These are phyloP conservation scores for Pulveroboletus sp. DNA, from an alignment of 768 basidiomycete genomes.

Conservation along the genomic window DNA sequence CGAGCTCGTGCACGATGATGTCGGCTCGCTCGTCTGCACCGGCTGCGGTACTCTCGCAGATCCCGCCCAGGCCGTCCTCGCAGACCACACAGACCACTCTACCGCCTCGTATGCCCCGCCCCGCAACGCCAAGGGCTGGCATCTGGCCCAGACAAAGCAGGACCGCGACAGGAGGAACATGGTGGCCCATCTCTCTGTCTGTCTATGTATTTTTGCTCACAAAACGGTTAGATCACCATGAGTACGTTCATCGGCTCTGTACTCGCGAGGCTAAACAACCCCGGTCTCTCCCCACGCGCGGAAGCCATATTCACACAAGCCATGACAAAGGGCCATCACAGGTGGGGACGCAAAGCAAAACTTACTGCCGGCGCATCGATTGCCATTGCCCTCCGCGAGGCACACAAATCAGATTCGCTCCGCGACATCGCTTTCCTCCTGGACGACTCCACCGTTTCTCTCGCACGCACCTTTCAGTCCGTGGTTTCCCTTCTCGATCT, in stretches of 20 bases:
- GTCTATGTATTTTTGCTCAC: slow-evolving; percentile 15
- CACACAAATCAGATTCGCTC: slow-evolving; percentile 63
- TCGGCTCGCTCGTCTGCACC: slow-evolving; percentile 63
- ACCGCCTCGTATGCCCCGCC: slow-evolving; percentile 43
- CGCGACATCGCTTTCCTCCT: slow-evolving; percentile 68
- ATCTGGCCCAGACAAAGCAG: slow-evolving; percentile 63
- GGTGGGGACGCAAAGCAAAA: slow-evolving; percentile 76
- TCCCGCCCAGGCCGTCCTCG: slow-evolving; percentile 58
- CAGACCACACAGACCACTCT: slow-evolving; percentile 39
- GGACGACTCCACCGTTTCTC: slow-evolving; percentile 45
- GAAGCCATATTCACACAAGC: slow-evolving; percentile 67
- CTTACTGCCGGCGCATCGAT: slow-evolving; percentile 67
- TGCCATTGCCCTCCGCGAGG: slow-evolving; percentile 69
- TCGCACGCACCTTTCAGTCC: slow-evolving; percentile 55
- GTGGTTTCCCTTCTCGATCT: slow-evolving; percentile 53
- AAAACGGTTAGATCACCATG: slow-evolving; percentile 53
- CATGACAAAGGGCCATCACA: slow-evolving; percentile 54
- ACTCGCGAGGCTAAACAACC: slow-evolving; percentile 53
- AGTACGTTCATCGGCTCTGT: slow-evolving; percentile 60
- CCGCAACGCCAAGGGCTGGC: slow-evolving; percentile 53
- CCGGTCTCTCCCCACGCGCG: slow-evolving; percentile 65
- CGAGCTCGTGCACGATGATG: slow-evolving; percentile 55
- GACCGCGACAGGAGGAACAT: slow-evolving; percentile 61
- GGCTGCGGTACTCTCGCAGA: slow-evolving; percentile 70
- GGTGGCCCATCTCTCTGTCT: slow-evolving; percentile 37